Percentiles rank a stretch among this genome's conserved stretches.
These are phyloP conservation scores for Basipetospora chlamydospora DNA, from an alignment of 2,329 filamentous ascomycete genomes.

Conservation along the genomic window DNA sequence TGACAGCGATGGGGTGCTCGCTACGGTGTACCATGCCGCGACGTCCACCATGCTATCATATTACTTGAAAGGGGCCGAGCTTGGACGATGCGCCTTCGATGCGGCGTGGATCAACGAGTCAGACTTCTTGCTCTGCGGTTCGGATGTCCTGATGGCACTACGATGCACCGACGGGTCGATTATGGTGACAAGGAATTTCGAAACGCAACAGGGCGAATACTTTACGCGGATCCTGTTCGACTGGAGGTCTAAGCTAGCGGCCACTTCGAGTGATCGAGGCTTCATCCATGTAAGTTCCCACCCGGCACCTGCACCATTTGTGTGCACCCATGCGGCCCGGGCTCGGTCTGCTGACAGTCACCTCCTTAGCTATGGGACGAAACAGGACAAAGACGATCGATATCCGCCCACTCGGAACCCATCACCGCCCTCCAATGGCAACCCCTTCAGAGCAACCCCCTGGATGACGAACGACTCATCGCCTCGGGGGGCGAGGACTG, in stretches of 20 bases:
- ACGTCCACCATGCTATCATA: conserved; percentile 31
- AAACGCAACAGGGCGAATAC: conserved; percentile 36
- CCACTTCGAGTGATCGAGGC: conserved; percentile 46
- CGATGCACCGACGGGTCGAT: conserved; percentile 32
- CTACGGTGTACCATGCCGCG: conserved; percentile 38
- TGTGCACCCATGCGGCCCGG: no score
- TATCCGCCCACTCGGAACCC: conserved; percentile 42
- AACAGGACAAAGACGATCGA: conserved; percentile 36
- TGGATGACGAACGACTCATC: conserved; percentile 39
- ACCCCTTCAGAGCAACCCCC: conserved; percentile 22
- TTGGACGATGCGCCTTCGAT: conserved; percentile 37
- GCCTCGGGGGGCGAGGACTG: conserved; percentile 49
- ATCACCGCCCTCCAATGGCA: conserved; percentile 49
- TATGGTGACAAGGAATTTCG: conserved; percentile 30
- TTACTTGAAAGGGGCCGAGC: conserved; percentile 32
- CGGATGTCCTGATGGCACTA: conserved; percentile 35
- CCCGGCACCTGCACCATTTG: conserved; percentile 6
- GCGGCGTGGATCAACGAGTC: conserved; percentile 44
- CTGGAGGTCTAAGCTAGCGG: conserved; percentile 33
- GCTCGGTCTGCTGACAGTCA: no score
- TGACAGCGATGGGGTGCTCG: conserved; percentile 34
- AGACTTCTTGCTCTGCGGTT: conserved; percentile 45
- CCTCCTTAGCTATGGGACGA: conserved; percentile 38
- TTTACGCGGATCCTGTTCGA: conserved; percentile 45
- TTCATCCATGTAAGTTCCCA: conserved; percentile 40